Percentiles rank a stretch among this genome's conserved stretches.
phyloP scores from a whole-genome alignment of 768 basidiomycete genomes.

The Russula lepida region DNA sequence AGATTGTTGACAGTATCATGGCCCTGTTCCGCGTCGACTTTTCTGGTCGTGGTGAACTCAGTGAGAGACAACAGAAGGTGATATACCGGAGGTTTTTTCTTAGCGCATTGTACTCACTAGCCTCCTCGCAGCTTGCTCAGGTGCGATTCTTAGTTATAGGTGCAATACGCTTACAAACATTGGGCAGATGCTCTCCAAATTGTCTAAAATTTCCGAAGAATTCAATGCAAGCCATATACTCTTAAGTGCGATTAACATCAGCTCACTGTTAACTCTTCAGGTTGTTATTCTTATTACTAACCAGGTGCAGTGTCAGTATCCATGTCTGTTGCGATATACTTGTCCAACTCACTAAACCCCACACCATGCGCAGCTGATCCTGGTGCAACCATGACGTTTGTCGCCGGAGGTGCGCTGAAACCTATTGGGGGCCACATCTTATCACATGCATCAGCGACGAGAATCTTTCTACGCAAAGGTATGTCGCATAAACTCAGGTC shows the following conservation, averaged over 20 bases:
- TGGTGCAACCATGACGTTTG: slow-evolving; percentile 91
- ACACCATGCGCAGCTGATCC: slow-evolving; percentile 55
- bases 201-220: slow-evolving; percentile 88
- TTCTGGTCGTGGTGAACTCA: slow-evolving; percentile 88
- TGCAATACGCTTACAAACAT: neutral
- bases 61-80: slow-evolving; percentile 89
- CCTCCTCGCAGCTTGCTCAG: slow-evolving; percentile 61
- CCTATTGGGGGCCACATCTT: slow-evolving; percentile 87
- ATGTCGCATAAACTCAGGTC: neutral
- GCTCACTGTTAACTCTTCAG: slow-evolving; percentile 32
- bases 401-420: slow-evolving; percentile 87
- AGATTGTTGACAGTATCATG: slow-evolving; percentile 98
- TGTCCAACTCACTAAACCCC: neutral
- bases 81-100: neutral
- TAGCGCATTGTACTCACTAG: slow-evolving; percentile 13
- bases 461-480: slow-evolving; percentile 87
- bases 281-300: slow-evolving; percentile 85
- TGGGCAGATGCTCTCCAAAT: slow-evolving; percentile 79
- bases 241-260: neutral
- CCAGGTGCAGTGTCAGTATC: slow-evolving; percentile 72
- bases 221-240: slow-evolving; percentile 51
- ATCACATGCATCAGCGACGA: slow-evolving; percentile 80
- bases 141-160: slow-evolving; percentile 29
- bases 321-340: neutral
- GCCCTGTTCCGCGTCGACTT: slow-evolving; percentile 92